Evolutionary conservation across 345 rosid genomes (phyloP).

Genomic region (rapeseed (Brassica napus)): DNA sequence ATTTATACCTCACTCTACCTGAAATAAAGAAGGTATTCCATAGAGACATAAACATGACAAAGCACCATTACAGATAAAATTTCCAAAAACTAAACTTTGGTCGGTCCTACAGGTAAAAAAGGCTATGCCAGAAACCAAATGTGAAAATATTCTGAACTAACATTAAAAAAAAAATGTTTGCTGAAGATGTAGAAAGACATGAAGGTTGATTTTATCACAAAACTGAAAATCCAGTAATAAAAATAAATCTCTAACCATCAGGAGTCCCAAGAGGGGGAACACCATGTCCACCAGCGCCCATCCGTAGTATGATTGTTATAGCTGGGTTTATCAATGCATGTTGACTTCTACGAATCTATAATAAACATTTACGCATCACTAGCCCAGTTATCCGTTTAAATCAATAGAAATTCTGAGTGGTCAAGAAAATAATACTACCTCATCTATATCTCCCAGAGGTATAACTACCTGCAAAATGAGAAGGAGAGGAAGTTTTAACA

Average conservation of each 20-base stretch:
- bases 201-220: background rate
- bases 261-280: conserved; percentile 99
- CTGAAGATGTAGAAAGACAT: conserved; percentile 12
- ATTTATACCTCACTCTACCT: conserved; percentile 99
- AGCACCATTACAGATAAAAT: conserved; percentile 20
- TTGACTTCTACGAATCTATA: conserved; percentile 90
- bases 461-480: conserved; percentile 62
- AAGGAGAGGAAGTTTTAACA: background rate
- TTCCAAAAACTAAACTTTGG: conserved; percentile 9
- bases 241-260: conserved; percentile 67
- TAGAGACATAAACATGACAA: conserved; percentile 36
- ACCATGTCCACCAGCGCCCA: conserved; percentile 99
- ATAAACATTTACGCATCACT: background rate
- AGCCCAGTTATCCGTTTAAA: background rate
- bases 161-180: background rate
- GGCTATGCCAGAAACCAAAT: conserved; percentile 15
- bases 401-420: conserved; percentile 1
- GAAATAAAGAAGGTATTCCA: conserved; percentile 45
- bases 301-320: conserved; percentile 82
- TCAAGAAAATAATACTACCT: conserved; percentile 51
- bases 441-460: conserved; percentile 95
- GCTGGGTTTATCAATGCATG: conserved; percentile 99
- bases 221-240: conserved; percentile 5
- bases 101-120: conserved; percentile 19
- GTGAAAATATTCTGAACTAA: background rate